Evolutionary conservation across 306 rosid species (phyloP).

Genomic region (Geum urbanum): DNA sequence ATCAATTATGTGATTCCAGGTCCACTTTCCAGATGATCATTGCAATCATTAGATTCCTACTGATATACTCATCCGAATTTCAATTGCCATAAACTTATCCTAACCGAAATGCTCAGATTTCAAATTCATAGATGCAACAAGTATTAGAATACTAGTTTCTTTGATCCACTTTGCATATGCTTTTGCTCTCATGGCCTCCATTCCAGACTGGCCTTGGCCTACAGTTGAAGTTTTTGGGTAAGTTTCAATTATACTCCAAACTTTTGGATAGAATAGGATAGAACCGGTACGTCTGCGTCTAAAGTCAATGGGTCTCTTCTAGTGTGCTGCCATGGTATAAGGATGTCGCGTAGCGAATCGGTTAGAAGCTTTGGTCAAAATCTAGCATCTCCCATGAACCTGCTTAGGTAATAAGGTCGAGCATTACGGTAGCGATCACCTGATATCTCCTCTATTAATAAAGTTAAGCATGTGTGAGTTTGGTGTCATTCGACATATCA

Average conservation of each 20-base stretch:
- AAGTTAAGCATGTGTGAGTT: no score
- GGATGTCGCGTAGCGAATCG: slow-evolving; percentile 5
- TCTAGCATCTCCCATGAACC: neutral
- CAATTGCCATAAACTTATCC: neutral
- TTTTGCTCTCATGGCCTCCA: slow-evolving; percentile 11
- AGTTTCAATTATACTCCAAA: neutral
- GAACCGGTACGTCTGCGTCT: neutral
- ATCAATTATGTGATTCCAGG: slow-evolving; percentile 26
- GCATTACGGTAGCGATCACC: no score
- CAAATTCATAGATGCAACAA: slow-evolving; percentile 2
- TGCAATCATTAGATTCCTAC: slow-evolving; percentile 22
- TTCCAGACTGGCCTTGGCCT: slow-evolving; percentile 22
- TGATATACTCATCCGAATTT: neutral
- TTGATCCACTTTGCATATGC: slow-evolving; percentile 10
- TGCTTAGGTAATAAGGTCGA: no score
- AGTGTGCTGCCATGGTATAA: slow-evolving; percentile 4
- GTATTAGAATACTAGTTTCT: neutral
- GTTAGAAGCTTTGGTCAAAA: neutral
- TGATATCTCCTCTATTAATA: no score
- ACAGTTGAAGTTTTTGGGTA: neutral
- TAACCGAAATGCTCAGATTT: neutral
- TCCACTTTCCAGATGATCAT: slow-evolving; percentile 10
- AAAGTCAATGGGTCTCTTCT: slow-evolving; percentile 5
- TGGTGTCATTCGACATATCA: no score
- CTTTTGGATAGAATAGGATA: neutral